These are phyloP conservation scores for Kwoniella shivajii DNA, from an alignment of 1,284 basidiomycete genomes.

Conservation along the genomic window DNA sequence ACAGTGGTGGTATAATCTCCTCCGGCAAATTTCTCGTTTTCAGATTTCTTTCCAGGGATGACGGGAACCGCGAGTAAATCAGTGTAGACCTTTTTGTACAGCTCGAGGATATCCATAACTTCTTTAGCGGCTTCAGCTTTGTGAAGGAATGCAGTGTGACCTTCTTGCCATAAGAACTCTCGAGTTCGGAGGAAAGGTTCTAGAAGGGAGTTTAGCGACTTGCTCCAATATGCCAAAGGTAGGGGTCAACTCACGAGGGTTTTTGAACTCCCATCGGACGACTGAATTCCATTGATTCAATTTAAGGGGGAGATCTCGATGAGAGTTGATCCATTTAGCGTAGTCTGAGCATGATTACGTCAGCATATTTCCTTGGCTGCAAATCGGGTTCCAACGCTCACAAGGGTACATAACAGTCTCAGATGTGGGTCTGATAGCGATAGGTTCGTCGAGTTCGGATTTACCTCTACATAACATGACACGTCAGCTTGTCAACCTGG, in stretches of 20 bases:
- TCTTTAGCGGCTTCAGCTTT: slow-evolving; percentile 87
- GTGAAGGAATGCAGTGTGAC: slow-evolving; percentile 92
- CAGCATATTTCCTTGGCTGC: neutral
- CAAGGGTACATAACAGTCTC: slow-evolving; percentile 99
- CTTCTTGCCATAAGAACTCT: slow-evolving; percentile 99
- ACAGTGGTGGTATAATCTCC: slow-evolving; percentile 97
- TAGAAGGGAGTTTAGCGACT: no score
- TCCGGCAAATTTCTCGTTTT: slow-evolving; percentile 99
- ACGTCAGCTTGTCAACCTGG: neutral
- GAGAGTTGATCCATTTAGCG: slow-evolving; percentile 97
- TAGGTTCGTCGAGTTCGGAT: slow-evolving; percentile 93
- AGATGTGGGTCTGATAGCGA: slow-evolving; percentile 96
- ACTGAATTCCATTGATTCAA: slow-evolving; percentile 99
- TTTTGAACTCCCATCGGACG: slow-evolving; percentile 99
- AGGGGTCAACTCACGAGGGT: slow-evolving; percentile 67
- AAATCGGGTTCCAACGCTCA: slow-evolving; percentile 53
- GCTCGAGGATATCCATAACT: slow-evolving; percentile 90
- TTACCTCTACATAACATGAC: slow-evolving; percentile 64
- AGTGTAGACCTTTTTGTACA: slow-evolving; percentile 95
- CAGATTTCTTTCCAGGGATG: slow-evolving; percentile 94
- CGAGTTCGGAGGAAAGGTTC: slow-evolving; percentile 98
- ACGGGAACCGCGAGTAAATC: slow-evolving; percentile 97
- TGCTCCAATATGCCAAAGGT: slow-evolving; percentile 1
- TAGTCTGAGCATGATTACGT: slow-evolving; percentile 61
- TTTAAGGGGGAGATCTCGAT: slow-evolving; percentile 95